Conservation (phyloP, 2,329 filamentous ascomycete genomes). For the Diaporthe eres region DNA sequence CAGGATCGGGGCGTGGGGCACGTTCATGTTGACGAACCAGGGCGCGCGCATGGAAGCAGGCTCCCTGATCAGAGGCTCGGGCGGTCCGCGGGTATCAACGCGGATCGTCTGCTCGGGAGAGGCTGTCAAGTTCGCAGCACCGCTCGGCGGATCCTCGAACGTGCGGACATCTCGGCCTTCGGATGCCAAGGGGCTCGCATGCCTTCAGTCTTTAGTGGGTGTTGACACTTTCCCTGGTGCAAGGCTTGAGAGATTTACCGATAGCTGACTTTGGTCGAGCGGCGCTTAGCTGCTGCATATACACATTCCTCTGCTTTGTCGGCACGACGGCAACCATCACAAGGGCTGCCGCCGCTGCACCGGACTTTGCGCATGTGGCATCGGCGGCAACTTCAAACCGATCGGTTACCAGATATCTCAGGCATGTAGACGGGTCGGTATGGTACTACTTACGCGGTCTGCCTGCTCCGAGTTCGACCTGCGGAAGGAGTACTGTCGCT, state of each 20-base stretch:
- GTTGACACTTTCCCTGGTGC: no score
- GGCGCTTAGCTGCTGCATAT: background rate
- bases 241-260: background rate
- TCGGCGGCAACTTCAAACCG: background rate
- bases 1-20: slow-evolving; percentile 1
- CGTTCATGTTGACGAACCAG: slow-evolving; percentile 22
- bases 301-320: slow-evolving; percentile 15
- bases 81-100: background rate
- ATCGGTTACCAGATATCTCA: background rate
- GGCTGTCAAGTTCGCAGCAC: background rate
- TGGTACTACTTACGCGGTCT: background rate
- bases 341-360: background rate
- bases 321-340: background rate
- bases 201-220: background rate
- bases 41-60: slow-evolving; percentile 5
- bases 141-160: background rate
- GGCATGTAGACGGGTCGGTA: no score
- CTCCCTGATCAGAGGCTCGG: background rate
- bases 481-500: background rate
- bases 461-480: background rate
- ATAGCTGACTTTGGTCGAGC: background rate
- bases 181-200: background rate
- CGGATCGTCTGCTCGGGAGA: background rate
- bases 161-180: background rate
- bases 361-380: slow-evolving; percentile 14